Base-by-base conservation (phyloP, 2,329 filamentous ascomycete genomes). In the Calcarisporium arbuscula region DNA sequence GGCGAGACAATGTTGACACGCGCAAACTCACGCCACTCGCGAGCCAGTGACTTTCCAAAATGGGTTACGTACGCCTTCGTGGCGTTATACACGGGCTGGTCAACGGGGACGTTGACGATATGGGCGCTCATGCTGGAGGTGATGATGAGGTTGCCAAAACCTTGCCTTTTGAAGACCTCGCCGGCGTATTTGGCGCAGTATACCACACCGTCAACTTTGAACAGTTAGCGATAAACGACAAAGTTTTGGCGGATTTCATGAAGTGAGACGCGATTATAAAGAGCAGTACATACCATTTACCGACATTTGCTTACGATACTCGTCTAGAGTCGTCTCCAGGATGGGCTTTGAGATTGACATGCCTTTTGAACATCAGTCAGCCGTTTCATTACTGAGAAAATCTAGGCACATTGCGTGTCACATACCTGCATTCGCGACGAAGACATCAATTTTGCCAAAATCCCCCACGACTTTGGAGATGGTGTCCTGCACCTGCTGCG, bases 401-500 rank as follows among this genome's bases (percentile, higher is more conserved):
- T n/a, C n/a, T n/a, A n/a, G n/a, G n/a, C n/a, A n/a, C n/a, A n/a
- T n/a, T n/a, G n/a, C n/a, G n/a, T n/a, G 68, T 63, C 45, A 87
- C 68, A 88, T 79, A 33, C 84, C 84, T 11, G 80, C 80, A 53
- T 92, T 90, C 47, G 85, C 84, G 28, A 89, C 75, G 49, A 90
- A 87, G 45, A 87, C 68, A 49, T 89, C 85, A 8, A 90, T 72
- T 5, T 69, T 58, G 26, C 82, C 64, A 8, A 70, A 65, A 12
- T 59, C 51, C 22, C 70, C 60, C 9, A 79, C 70, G 5, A 65
- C 61, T 15, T 72, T 67, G 44, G 64, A 68, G 4, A 67, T 64
- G 19, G 67, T 70, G 8, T 82, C 68, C 46, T 82, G 69, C 41
- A 82, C 75, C 50, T 75, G 68, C 58, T 78, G 81, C 8, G 75